Evolutionary conservation across 1,284 basidiomycete genomes (phyloP).

Genomic region (Irpex sp.): DNA sequence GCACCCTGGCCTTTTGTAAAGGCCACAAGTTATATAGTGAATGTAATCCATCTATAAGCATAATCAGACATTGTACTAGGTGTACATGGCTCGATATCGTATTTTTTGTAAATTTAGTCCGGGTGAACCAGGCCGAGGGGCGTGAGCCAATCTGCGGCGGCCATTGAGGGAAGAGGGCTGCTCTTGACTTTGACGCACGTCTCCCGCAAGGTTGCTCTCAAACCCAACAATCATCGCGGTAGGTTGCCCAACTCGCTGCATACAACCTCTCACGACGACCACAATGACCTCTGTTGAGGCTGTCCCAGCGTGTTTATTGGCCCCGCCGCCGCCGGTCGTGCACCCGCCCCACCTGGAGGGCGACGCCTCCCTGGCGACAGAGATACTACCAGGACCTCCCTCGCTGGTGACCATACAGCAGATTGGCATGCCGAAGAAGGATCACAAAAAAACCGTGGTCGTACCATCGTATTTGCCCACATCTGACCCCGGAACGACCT

Average conservation of each 20-base stretch:
- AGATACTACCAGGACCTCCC: slow-evolving; percentile 81
- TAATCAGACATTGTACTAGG: not conserved
- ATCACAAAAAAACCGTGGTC: slow-evolving; percentile 67
- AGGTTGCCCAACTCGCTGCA: slow-evolving; percentile 2
- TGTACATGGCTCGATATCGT: not conserved
- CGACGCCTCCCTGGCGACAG: slow-evolving; percentile 72
- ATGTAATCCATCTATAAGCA: not conserved
- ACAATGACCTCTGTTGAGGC: slow-evolving; percentile 55
- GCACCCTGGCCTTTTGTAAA: not conserved
- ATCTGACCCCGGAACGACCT: slow-evolving; percentile 80
- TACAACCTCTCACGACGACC: slow-evolving; percentile 7
- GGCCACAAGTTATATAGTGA: not conserved
- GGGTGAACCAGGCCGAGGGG: not conserved
- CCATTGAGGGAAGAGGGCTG: not conserved
- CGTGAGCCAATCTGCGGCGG: slow-evolving; percentile 1
- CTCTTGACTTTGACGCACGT: slow-evolving; percentile 15
- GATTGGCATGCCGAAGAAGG: slow-evolving; percentile 55
- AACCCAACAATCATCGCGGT: slow-evolving; percentile 1
- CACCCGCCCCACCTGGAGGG: slow-evolving; percentile 78
- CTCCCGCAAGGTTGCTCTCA: slow-evolving; percentile 5
- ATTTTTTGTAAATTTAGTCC: not conserved
- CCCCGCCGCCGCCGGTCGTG: slow-evolving; percentile 55
- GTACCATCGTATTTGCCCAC: slow-evolving; percentile 71
- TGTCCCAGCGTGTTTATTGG: slow-evolving; percentile 62
- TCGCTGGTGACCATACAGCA: slow-evolving; percentile 65